Percentiles rank a stretch among this genome's conserved stretches.
Conservation (phyloP, 164 flowering plant genomes). For the Pachysandra terminalis region DNA sequence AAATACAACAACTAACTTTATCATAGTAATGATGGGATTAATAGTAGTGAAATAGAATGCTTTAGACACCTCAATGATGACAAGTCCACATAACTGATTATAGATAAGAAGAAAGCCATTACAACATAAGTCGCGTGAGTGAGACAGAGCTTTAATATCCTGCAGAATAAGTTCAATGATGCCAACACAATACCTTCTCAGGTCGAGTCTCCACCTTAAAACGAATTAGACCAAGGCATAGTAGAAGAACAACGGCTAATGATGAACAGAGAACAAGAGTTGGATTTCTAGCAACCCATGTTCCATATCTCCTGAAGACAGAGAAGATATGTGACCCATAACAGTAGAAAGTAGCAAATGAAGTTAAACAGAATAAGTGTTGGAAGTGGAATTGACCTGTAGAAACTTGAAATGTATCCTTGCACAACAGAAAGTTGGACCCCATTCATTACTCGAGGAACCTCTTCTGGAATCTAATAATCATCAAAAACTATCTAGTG, state of each 20-base stretch:
- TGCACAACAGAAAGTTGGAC: conserved; percentile 73
- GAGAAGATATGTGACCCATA: not conserved
- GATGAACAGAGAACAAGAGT: conserved; percentile 69
- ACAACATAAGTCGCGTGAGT: not conserved
- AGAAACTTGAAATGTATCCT: conserved; percentile 80
- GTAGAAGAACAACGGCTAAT: conserved; percentile 61
- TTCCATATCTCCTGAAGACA: conserved; percentile 81
- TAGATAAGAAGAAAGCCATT: not conserved
- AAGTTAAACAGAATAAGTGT: not conserved
- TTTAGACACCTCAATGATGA: too few relatives aligned
- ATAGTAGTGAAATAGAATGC: not conserved
- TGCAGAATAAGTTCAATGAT: not conserved
- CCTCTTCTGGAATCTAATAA: conserved; percentile 55
- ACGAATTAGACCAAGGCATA: conserved; percentile 83
- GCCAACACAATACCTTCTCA: conserved; percentile 63
- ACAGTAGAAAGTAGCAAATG: conserved; percentile 1
- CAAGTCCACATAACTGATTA: too few relatives aligned
- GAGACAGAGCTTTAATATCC: not conserved
- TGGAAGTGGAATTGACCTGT: conserved; percentile 48
- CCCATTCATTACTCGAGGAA: conserved; percentile 41
- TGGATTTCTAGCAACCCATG: conserved; percentile 90
- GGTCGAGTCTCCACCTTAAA: conserved; percentile 96
- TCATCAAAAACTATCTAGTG: conserved; percentile 1
- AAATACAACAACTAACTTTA: not conserved
- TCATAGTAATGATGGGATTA: not conserved